Base-by-base conservation (phyloP, 1,284 basidiomycete species). In the Sporisorium exsertum region DNA sequence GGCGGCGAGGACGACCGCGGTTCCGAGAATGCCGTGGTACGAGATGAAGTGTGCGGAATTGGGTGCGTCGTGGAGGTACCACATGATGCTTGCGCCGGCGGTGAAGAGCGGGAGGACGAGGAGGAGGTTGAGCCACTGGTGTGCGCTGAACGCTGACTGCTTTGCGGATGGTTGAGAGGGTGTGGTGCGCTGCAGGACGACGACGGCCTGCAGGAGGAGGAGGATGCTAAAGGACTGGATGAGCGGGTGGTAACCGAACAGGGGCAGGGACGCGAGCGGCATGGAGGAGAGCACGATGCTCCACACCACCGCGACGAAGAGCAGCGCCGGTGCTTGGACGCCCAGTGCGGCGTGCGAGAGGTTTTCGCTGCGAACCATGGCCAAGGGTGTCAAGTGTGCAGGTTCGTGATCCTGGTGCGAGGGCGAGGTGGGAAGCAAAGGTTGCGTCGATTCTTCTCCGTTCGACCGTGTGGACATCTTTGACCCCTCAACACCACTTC, bases 211-310 rank as follows among this genome's bases (percentile, higher is more conserved):
- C 1, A 78, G 47, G 0, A 82, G 56, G 5, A 78, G 50, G 0
- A 82, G 56, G 22, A 82, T 69, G 18, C 51, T 42, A 3, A 82
- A 64, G 0, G 80, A 78, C 46, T 82, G 76, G 18, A 82, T 52
- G 12, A 82, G 35, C 0, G 81, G 81, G 33, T 82, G 81, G 42
- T 72, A 82, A 0, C 78, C 81, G 46, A 82, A 82, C 2, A 82
- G 60, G 3, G 81, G 80, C 7, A 82, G 58, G 0, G 57, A 46
- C 7, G 29, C 22, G 24, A 59, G 22, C 7, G 68, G 51, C 57
- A 81, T 65, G 13, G 53, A 47, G 47, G 51, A 20, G 18, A 81
- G 51, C 2, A 82, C 67, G 4, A 75, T 45, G 18, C 51, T 54
- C 79, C 79, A 82, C 1, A 79, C 65, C 3, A 81, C 61, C 4